Evolutionary conservation across 2,329 filamentous ascomycete genomes (phyloP).

Genomic region (Tolypocladium pustulatum): DNA sequence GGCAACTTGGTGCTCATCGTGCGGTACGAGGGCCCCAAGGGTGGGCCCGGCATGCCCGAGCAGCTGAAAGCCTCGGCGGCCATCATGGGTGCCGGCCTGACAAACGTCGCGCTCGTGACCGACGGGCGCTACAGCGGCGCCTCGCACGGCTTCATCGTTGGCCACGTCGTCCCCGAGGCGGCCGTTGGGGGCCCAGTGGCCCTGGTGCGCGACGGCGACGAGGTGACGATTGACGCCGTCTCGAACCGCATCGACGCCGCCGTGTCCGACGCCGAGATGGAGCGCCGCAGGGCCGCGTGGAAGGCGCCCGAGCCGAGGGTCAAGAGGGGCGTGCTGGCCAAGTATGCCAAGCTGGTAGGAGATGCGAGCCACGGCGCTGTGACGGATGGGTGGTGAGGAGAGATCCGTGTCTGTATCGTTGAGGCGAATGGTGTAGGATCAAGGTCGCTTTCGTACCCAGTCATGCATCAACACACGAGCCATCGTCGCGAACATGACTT

Average conservation of each 20-base stretch:
- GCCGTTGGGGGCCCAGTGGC: constrained; percentile 83
- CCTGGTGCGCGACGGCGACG: constrained; percentile 68
- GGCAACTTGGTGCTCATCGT: constrained; percentile 86
- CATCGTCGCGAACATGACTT: not conserved
- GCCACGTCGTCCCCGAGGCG: constrained; percentile 86
- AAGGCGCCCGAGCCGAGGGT: constrained; percentile 60
- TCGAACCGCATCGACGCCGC: constrained; percentile 62
- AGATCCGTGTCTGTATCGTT: not conserved
- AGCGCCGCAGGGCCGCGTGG: constrained; percentile 54
- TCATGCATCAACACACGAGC: not conserved
- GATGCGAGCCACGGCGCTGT: constrained; percentile 89
- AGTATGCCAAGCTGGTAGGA: constrained; percentile 79
- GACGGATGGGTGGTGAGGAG: constrained; percentile 49
- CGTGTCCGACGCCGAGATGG: constrained; percentile 61
- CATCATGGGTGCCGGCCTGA: constrained; percentile 85
- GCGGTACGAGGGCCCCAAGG: constrained; percentile 87
- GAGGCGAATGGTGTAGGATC: not conserved
- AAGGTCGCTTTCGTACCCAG: not conserved
- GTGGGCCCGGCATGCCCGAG: constrained; percentile 93
- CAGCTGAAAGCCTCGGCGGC: constrained; percentile 81
- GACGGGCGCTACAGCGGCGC: constrained; percentile 86
- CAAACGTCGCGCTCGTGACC: constrained; percentile 81
- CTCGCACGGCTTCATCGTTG: constrained; percentile 86
- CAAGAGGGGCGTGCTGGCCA: constrained; percentile 75
- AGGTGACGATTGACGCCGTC: constrained; percentile 77